Evolutionary conservation across 768 basidiomycete genomes (phyloP).

Genomic region (Boletus reticulatus): DNA sequence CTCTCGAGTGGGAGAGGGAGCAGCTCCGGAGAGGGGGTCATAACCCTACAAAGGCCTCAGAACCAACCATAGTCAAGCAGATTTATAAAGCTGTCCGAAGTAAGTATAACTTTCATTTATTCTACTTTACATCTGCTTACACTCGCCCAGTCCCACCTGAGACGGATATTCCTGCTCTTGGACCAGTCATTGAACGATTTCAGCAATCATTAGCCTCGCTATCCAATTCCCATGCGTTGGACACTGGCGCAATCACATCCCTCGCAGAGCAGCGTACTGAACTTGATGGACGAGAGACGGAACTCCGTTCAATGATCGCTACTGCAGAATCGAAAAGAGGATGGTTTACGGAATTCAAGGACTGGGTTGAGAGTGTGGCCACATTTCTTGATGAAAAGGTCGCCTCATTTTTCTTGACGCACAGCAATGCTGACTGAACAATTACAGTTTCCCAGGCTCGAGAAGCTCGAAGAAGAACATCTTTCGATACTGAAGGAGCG

Average conservation of each 20-base stretch:
- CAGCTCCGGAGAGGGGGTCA: conserved; percentile 77
- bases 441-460: conserved; percentile 69
- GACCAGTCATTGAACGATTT: conserved; percentile 57
- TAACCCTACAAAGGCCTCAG: conserved; percentile 35
- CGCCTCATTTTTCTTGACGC: conserved; percentile 3
- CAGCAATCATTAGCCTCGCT: conserved; percentile 57
- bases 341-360: conserved; percentile 77
- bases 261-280: conserved; percentile 63
- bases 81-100: conserved; percentile 73
- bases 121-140: conserved; percentile 12
- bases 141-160: conserved; percentile 57
- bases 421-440: neutral
- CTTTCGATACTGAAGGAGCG: conserved; percentile 73
- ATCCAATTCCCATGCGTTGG: conserved; percentile 64
- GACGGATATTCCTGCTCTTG: conserved; percentile 63
- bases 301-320: conserved; percentile 72
- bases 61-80: conserved; percentile 43
- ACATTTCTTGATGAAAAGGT: conserved; percentile 91
- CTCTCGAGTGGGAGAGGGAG: conserved; percentile 81
- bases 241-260: conserved; percentile 53
- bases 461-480: conserved; percentile 75
- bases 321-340: conserved; percentile 74
- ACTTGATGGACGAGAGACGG: conserved; percentile 64
- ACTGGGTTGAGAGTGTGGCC: conserved; percentile 81
- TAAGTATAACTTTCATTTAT: conserved; percentile 52